Evolutionary conservation across 2,329 filamentous ascomycete species (phyloP), one percentile per base, ranked within the genome.

Genomic region (Fusarium praegraminearum): DNA sequence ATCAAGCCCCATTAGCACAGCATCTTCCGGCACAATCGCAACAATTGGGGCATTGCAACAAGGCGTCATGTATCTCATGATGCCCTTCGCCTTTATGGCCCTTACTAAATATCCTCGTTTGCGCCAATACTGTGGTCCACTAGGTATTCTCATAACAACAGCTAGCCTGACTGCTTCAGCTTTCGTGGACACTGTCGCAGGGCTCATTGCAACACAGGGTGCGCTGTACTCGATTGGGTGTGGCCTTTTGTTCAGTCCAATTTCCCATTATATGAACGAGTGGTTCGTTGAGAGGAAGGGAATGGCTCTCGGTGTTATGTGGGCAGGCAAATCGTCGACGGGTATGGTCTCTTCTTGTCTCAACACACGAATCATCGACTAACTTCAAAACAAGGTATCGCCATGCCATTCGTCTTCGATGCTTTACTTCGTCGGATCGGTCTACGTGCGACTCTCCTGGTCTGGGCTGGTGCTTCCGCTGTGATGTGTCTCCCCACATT

Each of bases 261-360:
- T 84, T 58, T 84, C 87, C 13, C 75, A 84, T 57, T 87, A 87
- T 73, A 80, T 89, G 71, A 85, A 89, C 62, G 86, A 89, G 70
- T 90, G 87, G 86, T 90, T 89, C 75, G 78, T 78, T n/a, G 78
- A 77, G 28, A 79, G 80, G 64, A 83, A 85, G 58, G 84, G 84
- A 1, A 74, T 87, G 11, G 87, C 87, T 1, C 86, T 87, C 67
- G 89, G 89, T 11, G 83, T 89, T 51, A 86, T 90, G 81, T 87
- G 62, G 80, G 78, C 62, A 78, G 83, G 67, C 82, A 87, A 71
- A 83, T 87, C 30, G 67, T 86, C 59, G 1, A 65, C 62, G 26
- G 62, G 62, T 59, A 51, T 7, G 40, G 6, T 1, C 5, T 2
- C 12, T 2, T 7, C 5, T 2, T 3, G 1, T 3, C 11, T 6